Percentiles rank a stretch among this genome's conserved stretches.
These are phyloP conservation scores for Oryza longistaminata DNA, from an alignment of 176 grass and related monocot genomes.

Conservation along the genomic window DNA sequence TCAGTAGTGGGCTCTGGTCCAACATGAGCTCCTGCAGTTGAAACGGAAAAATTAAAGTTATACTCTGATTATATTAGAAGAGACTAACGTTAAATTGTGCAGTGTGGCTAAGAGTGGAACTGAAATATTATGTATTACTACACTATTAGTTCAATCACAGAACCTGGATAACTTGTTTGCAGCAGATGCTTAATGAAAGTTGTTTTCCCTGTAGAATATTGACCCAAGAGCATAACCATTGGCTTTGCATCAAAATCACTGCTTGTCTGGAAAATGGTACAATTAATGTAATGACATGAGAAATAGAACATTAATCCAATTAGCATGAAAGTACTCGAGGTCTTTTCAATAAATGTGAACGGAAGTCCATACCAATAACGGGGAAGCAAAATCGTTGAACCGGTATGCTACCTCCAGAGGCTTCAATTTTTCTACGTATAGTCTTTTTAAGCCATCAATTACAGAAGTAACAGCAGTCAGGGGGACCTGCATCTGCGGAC, in stretches of 20 bases:
- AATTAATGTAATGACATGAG: conserved; percentile 7
- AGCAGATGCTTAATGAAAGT: conserved; percentile 93
- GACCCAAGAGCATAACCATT: conserved; percentile 94
- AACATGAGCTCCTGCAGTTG: conserved; percentile 78
- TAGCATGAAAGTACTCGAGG: not conserved
- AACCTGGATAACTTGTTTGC: conserved; percentile 83
- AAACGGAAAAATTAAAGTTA: conserved; percentile 19
- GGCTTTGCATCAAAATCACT: conserved; percentile 96
- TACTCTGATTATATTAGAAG: not conserved
- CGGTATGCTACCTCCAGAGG: conserved; percentile 79
- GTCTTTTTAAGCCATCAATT: conserved; percentile 74
- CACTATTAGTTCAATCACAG: conserved; percentile 6
- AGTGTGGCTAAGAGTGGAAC: not conserved
- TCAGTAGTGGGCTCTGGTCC: conserved; percentile 96
- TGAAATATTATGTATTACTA: not conserved
- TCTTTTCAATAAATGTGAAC: not conserved
- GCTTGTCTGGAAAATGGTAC: conserved; percentile 55
- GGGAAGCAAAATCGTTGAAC: conserved; percentile 78
- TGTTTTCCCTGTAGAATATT: conserved; percentile 97
- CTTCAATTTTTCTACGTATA: conserved; percentile 86
- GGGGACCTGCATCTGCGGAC: conserved; percentile 50
- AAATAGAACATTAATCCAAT: not conserved
- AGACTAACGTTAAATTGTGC: not conserved
- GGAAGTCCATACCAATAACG: conserved; percentile 64
- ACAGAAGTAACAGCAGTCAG: conserved; percentile 82